Evolutionary conservation across 176 grass and related monocot species (phyloP).

Genomic region (Lolium perenne): DNA sequence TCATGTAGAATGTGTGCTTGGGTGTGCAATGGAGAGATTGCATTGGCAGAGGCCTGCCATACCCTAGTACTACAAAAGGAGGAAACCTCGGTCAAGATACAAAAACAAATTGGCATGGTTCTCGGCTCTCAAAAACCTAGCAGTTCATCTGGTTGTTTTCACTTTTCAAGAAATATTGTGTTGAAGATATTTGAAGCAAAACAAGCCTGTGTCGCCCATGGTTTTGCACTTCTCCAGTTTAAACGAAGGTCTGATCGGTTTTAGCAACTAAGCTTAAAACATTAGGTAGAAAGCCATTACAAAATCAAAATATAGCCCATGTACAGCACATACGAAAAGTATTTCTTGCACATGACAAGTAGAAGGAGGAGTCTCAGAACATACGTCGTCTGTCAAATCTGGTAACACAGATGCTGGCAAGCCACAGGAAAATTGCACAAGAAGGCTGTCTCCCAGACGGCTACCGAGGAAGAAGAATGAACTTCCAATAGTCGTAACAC

Average conservation of each 20-base stretch:
- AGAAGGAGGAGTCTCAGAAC: conserved; percentile 40
- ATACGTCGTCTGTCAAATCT: conserved; percentile 72
- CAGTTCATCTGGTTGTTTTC: conserved; percentile 3
- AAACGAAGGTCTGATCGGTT: neutral
- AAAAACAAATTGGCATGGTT: neutral
- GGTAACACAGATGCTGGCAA: conserved; percentile 50
- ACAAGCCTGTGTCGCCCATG: neutral
- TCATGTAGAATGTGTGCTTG: neutral
- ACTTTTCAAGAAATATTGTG: neutral
- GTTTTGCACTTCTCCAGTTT: neutral
- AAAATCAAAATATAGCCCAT: neutral
- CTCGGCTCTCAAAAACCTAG: neutral
- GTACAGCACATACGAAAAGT: neutral
- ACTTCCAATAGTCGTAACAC: conserved; percentile 78
- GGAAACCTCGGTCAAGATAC: neutral
- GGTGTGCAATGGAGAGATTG: neutral
- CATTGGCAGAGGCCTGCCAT: neutral
- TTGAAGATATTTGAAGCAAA: neutral
- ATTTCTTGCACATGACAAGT: neutral
- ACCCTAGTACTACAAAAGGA: neutral
- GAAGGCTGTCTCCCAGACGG: conserved; percentile 91
- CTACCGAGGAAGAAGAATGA: conserved; percentile 97
- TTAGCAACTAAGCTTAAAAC: neutral
- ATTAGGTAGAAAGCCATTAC: neutral
- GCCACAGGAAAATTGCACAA: conserved; percentile 86